Evolutionary conservation across 257 asterid genomes (phyloP).

Genomic region (Salvia hispanica): DNA sequence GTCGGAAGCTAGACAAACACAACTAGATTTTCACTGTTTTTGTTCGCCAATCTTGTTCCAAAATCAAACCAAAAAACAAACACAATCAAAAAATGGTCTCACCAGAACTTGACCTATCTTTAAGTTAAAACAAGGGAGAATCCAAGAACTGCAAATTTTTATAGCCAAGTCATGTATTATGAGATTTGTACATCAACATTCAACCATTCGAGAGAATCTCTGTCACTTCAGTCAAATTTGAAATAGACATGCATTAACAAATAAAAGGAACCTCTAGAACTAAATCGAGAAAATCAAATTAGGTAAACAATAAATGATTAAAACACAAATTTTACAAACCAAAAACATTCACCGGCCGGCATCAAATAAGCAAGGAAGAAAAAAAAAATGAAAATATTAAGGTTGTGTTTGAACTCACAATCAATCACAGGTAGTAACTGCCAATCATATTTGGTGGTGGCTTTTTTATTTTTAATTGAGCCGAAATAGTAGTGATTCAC

Average conservation of each 20-base stretch:
- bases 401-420: slow-evolving; percentile 45
- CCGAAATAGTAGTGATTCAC: slow-evolving; percentile 5
- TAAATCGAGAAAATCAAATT: not conserved
- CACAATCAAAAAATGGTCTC: slow-evolving; percentile 8
- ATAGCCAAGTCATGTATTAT: not conserved
- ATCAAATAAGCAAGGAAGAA: slow-evolving; percentile 4
- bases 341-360: slow-evolving; percentile 4
- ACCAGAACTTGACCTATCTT: slow-evolving; percentile 21
- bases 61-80: not conserved
- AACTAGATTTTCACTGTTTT: slow-evolving; percentile 16
- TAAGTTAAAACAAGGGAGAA: slow-evolving; percentile 10
- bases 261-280: not conserved
- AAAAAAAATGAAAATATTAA: slow-evolving; percentile 33
- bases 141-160: slow-evolving; percentile 1
- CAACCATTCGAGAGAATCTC: slow-evolving; percentile 30
- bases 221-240: slow-evolving; percentile 43
- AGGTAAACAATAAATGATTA: not conserved
- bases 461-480: slow-evolving; percentile 1
- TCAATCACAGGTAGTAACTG: slow-evolving; percentile 26
- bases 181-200: slow-evolving; percentile 20
- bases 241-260: slow-evolving; percentile 46
- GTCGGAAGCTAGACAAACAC: slow-evolving; percentile 37
- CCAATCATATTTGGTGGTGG: slow-evolving; percentile 50
- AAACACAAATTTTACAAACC: slow-evolving; percentile 1
- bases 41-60: slow-evolving; percentile 1